Conservation (phyloP, 106 monocot species). For the Platanthera guangdongensis region DNA sequence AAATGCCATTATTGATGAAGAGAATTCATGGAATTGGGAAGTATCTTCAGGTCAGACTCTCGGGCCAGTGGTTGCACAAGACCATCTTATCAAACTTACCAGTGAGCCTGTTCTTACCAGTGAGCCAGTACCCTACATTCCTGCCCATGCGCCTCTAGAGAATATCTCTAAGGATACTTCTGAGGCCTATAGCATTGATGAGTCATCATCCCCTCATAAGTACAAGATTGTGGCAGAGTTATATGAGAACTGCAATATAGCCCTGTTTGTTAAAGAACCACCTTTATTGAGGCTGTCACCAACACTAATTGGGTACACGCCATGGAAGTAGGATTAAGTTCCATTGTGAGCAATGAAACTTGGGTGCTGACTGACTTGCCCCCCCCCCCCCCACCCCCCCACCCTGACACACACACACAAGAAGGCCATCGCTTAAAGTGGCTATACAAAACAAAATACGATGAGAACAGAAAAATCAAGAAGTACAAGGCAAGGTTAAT, state of each 20-base stretch:
- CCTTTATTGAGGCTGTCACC: not conserved
- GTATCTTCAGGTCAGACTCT: not conserved
- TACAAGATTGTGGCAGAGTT: too few species aligned
- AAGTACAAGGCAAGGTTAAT: not conserved
- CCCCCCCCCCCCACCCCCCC: too few species aligned
- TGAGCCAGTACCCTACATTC: not conserved
- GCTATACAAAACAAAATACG: not conserved
- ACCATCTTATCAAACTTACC: too few species aligned
- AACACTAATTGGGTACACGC: not conserved
- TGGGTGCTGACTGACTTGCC: not conserved
- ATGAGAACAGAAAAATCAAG: not conserved
- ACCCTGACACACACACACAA: too few species aligned
- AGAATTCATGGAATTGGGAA: not conserved
- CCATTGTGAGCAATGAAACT: not conserved
- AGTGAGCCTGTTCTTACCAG: too few species aligned
- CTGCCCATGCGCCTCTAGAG: too few species aligned
- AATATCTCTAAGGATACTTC: too few species aligned
- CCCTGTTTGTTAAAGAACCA: not conserved
- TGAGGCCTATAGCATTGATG: too few species aligned
- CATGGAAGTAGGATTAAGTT: not conserved
- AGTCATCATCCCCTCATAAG: too few species aligned
- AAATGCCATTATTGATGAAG: constrained; percentile 8
- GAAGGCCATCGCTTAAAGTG: not conserved
- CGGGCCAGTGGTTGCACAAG: not conserved
- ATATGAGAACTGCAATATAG: not conserved